Base-by-base conservation (phyloP, 306 rosid species). In the Trichosanthes truncata region DNA sequence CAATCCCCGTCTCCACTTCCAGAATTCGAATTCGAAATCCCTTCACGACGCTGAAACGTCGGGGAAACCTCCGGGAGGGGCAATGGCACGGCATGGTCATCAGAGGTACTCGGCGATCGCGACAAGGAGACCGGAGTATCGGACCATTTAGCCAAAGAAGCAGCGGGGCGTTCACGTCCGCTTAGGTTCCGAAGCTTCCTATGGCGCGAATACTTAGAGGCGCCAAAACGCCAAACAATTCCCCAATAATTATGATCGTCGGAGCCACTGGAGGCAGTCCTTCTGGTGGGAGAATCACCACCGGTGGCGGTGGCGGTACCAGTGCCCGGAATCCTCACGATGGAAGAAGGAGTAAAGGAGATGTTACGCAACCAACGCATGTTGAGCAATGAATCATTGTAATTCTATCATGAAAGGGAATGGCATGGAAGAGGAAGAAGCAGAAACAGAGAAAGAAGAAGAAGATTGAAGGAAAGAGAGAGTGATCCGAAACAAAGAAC, bases 331-430 rank as follows among this genome's bases (percentile, higher is more conserved):
- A 74, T 0, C 6, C 79, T 25, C 3, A 87, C 78, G 0, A 85
- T 65, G 9, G 90, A 80, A 13, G 73, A 41, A n/a, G 86, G 77
- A 4, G 93, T 83, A 81, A 85, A 92, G 33, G 89, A 57, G 51
- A 87, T 62, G 75, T 81, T 84, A 60, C 89, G 86, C 13, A 95
- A 88, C 97, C 99, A 93, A 65, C 94, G 89, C 99, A 95, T 91
- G 72, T 77, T 82, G 80, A 60, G 9, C 53, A 62, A 61, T 62
- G 49, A 74, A 74, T 51, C 97, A 95, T 90, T 59, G 84, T 82
- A 76, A 59, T 29, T 7, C 23, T 41, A 43, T 62, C 76, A 74
- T 68, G 77, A 57, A 76, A 46, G 79, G 45, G 45, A 56, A 60
- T 14, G 15, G 77, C 15, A 25, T 62, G 36, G 18, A 15, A 12